Conservation (phyloP, 306 rosid genomes). For the Prunus armeniaca region DNA sequence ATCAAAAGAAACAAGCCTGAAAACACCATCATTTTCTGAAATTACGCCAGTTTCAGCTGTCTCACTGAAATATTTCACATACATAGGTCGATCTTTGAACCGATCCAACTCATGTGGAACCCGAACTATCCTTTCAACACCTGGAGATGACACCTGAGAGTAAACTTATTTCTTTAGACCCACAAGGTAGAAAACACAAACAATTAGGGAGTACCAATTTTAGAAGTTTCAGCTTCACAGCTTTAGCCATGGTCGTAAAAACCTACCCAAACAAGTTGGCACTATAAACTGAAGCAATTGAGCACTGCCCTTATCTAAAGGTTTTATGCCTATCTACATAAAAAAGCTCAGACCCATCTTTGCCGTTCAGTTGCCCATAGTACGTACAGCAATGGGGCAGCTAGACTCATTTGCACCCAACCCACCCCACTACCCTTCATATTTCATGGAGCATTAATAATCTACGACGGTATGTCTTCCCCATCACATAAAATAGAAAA, state of each 20-base stretch:
- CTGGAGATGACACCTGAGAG: constrained; percentile 93
- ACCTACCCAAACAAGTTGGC: not conserved
- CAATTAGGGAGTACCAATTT: no score
- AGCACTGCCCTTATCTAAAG: not conserved
- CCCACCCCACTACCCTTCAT: not conserved
- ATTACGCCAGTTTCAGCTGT: constrained; percentile 37
- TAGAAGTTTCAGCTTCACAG: constrained; percentile 8
- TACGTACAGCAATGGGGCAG: not conserved
- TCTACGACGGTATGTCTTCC: constrained; percentile 11
- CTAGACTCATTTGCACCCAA: constrained; percentile 13
- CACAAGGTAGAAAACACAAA: not conserved
- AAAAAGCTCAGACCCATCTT: not conserved
- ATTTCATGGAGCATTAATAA: constrained; percentile 1
- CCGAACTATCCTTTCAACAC: constrained; percentile 80
- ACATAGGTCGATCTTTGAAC: constrained; percentile 80
- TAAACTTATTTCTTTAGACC: constrained; percentile 17
- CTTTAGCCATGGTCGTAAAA: not conserved
- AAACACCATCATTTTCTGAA: constrained; percentile 74
- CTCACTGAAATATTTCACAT: constrained; percentile 56
- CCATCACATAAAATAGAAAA: constrained; percentile 1
- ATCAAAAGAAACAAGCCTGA: constrained; percentile 75
- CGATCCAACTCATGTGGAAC: constrained; percentile 79
- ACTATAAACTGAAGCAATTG: not conserved
- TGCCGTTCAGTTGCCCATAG: not conserved
- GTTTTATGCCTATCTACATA: constrained; percentile 1